These are phyloP conservation scores for Stylosanthes scabra DNA, from an alignment of 331 rosid species.

Conservation along the genomic window DNA sequence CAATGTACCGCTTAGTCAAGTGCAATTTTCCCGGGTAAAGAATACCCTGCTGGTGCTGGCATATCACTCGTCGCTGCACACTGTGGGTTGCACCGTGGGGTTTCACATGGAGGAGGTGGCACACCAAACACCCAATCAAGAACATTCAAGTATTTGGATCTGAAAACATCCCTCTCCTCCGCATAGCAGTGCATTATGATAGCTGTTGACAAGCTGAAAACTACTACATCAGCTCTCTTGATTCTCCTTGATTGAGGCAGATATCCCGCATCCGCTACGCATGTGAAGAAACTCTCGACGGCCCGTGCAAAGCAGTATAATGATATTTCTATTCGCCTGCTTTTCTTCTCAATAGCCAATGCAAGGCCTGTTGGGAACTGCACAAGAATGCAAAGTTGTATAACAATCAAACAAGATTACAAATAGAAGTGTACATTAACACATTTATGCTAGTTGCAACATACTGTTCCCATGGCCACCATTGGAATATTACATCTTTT, in stretches of 20 bases:
- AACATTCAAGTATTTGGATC: conserved; percentile 89
- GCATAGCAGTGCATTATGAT: conserved; percentile 99
- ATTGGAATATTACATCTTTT: conserved; percentile 80
- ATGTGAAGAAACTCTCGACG: conserved; percentile 91
- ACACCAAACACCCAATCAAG: conserved; percentile 99
- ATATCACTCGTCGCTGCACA: conserved; percentile 24
- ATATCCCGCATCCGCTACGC: conserved; percentile 78
- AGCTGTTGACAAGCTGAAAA: conserved; percentile 93
- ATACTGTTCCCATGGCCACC: conserved; percentile 92
- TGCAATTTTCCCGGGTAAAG: conserved; percentile 25
- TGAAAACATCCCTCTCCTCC: conserved; percentile 89
- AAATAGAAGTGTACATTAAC: neutral
- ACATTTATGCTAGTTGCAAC: conserved; percentile 13
- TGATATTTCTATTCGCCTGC: conserved; percentile 93
- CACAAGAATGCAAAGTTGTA: conserved; percentile 27
- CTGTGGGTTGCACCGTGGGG: conserved; percentile 65
- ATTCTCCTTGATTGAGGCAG: conserved; percentile 74
- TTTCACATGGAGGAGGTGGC: conserved; percentile 88
- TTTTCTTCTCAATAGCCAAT: conserved; percentile 92
- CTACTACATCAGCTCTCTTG: conserved; percentile 80
- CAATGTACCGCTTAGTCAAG: neutral
- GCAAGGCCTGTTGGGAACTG: conserved; percentile 92
- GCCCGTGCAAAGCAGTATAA: conserved; percentile 92
- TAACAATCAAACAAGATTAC: neutral
- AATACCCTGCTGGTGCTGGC: conserved; percentile 1